A percentile compares a stretch with the other conserved stretches of the same genome.
These are phyloP conservation scores for Boletus semigastroideus DNA, from an alignment of 1,284 basidiomycete genomes.

Conservation along the genomic window DNA sequence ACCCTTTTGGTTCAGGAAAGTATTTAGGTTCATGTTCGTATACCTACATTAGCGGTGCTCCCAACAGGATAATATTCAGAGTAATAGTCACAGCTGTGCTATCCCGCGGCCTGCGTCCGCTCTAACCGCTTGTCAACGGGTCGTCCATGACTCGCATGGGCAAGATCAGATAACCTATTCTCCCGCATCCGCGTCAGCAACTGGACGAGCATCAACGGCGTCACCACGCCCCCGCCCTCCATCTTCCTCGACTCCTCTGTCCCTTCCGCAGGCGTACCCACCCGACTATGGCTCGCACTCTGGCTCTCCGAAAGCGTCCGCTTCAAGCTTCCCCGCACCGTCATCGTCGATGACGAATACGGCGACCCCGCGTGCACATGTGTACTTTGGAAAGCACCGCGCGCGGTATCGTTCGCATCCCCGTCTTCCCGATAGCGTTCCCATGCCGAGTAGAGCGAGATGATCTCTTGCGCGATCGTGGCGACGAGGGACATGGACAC, in stretches of 20 bases:
- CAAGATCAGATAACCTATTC: conserved; percentile 57
- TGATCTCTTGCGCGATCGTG: conserved; percentile 89
- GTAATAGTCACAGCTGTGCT: background rate
- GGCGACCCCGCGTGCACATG: conserved; percentile 13
- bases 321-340: conserved; percentile 19
- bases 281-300: conserved; percentile 25
- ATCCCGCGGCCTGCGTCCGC: conserved; percentile 62
- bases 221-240: conserved; percentile 38
- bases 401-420: conserved; percentile 29
- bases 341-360: conserved; percentile 13
- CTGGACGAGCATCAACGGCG: conserved; percentile 51
- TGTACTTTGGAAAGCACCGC: conserved; percentile 8
- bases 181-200: conserved; percentile 71
- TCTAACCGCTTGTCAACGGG: conserved; percentile 65
- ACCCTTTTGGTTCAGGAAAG: too few species aligned
- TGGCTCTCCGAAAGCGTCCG: conserved; percentile 22
- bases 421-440: conserved; percentile 71
- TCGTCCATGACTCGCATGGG: conserved; percentile 50
- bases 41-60: too few species aligned
- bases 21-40: too few species aligned
- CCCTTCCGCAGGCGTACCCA: conserved; percentile 22
- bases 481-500: conserved; percentile 81
- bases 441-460: conserved; percentile 88
- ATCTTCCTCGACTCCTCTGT: conserved; percentile 13
- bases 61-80: too few species aligned